Evolutionary conservation across 2,329 filamentous ascomycete species (phyloP), one percentile per base, ranked within the genome.

Genomic region (Beauveria rudraprayagi): DNA sequence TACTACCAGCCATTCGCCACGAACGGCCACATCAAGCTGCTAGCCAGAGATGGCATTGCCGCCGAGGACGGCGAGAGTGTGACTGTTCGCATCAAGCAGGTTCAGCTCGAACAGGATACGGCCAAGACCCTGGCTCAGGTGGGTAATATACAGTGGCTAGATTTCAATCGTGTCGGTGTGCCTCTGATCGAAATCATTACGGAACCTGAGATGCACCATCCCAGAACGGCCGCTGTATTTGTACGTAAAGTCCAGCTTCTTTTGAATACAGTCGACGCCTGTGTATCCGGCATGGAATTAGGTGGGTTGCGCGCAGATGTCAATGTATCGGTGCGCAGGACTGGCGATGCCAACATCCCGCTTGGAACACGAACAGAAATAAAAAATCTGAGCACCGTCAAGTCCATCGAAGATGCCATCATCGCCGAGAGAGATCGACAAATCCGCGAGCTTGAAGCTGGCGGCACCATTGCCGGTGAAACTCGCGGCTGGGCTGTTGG

Each of bases 101-200:
- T 99, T 9, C 94, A 99, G 75, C 87, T 99, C 78, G 94, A 99
- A 76, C 94, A 99, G 75, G 94, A 99, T 72, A 97, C 94, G 1
- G 94, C 92, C 66, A 97, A 97, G 75, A 97, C 93, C 1, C 82
- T 92, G 44, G 87, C 90, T 30, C 87, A 93, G 67, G 84, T 89
- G 1, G 85, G 84, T 14, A 86, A 83, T 14, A 83, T 83, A 5
- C 86, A 92, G 65, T 87, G 95, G 71, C 81, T 99, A 28, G 94
- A 99, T 72, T 92, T 97, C 75, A 97, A 97, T 71, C 88, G 94
- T 30, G 92, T 94, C 3, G 94, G 92, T 3, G 83, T 92, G 57
- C 92, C 94, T 5, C 80, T 99, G 52, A 89, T 99, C 64, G 94
- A 99, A 73, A 94, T 99, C 66, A 97, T 99, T 66, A 96, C 93